Evolutionary conservation across 2,329 filamentous ascomycete genomes (phyloP).

Genomic region (Chaetomiaceae sp.): DNA sequence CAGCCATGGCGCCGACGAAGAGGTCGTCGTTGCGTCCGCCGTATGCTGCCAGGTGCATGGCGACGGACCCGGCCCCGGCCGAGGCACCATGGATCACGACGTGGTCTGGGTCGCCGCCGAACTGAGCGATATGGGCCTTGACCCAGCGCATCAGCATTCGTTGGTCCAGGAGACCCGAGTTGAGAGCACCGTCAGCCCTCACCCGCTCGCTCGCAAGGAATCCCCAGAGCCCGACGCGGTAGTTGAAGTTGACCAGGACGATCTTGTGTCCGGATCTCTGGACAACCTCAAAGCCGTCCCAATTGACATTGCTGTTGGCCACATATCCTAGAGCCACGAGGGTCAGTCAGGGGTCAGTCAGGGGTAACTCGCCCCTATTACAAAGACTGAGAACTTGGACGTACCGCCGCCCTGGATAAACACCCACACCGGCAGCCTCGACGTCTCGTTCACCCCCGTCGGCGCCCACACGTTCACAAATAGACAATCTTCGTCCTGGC

Average conservation of each 20-base stretch:
- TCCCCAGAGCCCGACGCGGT: conserved; percentile 57
- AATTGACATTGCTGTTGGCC: conserved; percentile 45
- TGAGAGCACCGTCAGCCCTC: conserved; percentile 51
- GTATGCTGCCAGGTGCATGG: conserved; percentile 45
- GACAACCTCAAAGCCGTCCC: conserved; percentile 46
- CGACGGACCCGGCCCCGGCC: conserved; percentile 55
- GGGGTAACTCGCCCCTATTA: too few relatives aligned
- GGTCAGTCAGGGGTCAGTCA: not conserved
- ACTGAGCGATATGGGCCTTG: conserved; percentile 51
- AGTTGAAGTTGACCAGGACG: conserved; percentile 58
- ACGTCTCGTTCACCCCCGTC: conserved; percentile 33
- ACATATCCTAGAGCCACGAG: conserved; percentile 40
- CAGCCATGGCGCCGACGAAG: conserved; percentile 42
- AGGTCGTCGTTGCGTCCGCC: conserved; percentile 41
- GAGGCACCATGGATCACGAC: conserved; percentile 59
- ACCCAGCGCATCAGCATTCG: conserved; percentile 58
- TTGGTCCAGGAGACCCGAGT: conserved; percentile 61
- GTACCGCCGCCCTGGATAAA: conserved; percentile 45
- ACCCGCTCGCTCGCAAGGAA: conserved; percentile 57
- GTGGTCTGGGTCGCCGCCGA: conserved; percentile 54
- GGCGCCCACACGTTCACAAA: conserved; percentile 44
- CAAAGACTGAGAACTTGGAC: conserved; percentile 11
- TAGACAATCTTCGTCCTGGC: conserved; percentile 37
- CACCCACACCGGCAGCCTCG: conserved; percentile 49
- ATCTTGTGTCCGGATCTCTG: conserved; percentile 41